Conservation (phyloP, 768 basidiomycete genomes). For the Psilocybe sp. region DNA sequence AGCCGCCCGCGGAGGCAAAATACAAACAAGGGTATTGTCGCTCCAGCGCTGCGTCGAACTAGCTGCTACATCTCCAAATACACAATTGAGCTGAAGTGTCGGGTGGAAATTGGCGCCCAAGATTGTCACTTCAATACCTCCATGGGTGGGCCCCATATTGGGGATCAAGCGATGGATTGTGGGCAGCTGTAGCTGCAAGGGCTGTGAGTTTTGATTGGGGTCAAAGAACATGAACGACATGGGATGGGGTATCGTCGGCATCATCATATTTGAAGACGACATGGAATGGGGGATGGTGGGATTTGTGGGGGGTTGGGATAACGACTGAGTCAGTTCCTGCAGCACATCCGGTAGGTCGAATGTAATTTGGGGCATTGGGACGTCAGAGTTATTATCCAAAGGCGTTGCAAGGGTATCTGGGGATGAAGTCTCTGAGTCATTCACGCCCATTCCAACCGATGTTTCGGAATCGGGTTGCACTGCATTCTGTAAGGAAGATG, state of each 20-base stretch:
- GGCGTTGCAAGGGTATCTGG: slow-evolving; percentile 44
- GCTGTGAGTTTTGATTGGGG: slow-evolving; percentile 42
- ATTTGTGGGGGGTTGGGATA: slow-evolving; percentile 3
- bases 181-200: slow-evolving; percentile 53
- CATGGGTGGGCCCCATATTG: slow-evolving; percentile 79
- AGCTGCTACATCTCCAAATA: slow-evolving; percentile 83
- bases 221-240: slow-evolving; percentile 66
- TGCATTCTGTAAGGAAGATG: slow-evolving; percentile 29
- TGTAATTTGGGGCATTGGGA: slow-evolving; percentile 33
- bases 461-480: slow-evolving; percentile 30
- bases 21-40: slow-evolving; percentile 88
- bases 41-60: slow-evolving; percentile 90
- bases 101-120: slow-evolving; percentile 89
- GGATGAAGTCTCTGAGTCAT: slow-evolving; percentile 45
- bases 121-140: slow-evolving; percentile 93
- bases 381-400: slow-evolving; percentile 37
- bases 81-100: slow-evolving; percentile 64
- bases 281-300: slow-evolving; percentile 13
- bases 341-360: slow-evolving; percentile 13
- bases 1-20: slow-evolving; percentile 77
- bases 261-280: slow-evolving; percentile 13
- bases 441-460: slow-evolving; percentile 26
- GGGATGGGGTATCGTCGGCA: slow-evolving; percentile 24
- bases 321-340: neutral
- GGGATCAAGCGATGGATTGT: slow-evolving; percentile 86